Evolutionary conservation across 495 filamentous ascomycete genomes (phyloP).

Genomic region (Hypoxylon cercidicola): DNA sequence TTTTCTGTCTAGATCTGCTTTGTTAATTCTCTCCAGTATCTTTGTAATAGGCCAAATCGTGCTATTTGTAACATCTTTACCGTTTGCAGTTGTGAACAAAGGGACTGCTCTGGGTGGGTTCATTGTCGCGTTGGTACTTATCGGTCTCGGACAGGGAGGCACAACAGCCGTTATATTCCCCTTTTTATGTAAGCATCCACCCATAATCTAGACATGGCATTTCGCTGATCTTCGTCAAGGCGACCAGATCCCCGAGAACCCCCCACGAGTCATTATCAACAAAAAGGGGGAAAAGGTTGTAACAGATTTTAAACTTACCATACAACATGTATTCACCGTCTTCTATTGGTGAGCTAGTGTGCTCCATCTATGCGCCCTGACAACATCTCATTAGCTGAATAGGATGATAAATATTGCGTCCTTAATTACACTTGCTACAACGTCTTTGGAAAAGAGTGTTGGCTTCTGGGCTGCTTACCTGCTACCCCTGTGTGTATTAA

Average conservation of each 20-base stretch:
- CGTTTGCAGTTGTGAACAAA: slow-evolving; percentile 6
- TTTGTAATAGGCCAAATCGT: background rate
- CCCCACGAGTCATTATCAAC: background rate
- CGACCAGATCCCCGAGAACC: slow-evolving; percentile 1
- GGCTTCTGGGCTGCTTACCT: slow-evolving; percentile 54
- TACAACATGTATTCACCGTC: slow-evolving; percentile 27
- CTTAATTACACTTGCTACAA: background rate
- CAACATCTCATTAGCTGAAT: slow-evolving; percentile 5
- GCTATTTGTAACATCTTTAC: slow-evolving; percentile 29
- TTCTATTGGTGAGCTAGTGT: slow-evolving; percentile 25
- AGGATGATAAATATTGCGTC: slow-evolving; percentile 8
- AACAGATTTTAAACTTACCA: slow-evolving; percentile 12
- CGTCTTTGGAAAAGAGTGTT: slow-evolving; percentile 33
- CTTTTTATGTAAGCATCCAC: slow-evolving; percentile 22
- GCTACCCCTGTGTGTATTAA: slow-evolving; percentile 60
- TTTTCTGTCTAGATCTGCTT: background rate
- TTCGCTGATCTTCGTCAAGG: background rate
- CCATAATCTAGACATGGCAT: background rate
- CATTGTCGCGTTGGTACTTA: slow-evolving; percentile 12
- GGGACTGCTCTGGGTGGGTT: slow-evolving; percentile 24
- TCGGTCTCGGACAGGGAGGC: slow-evolving; percentile 22
- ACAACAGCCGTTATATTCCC: slow-evolving; percentile 24
- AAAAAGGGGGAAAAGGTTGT: slow-evolving; percentile 28
- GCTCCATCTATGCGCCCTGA: background rate
- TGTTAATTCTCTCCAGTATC: background rate